Conservation (phyloP, 1,284 basidiomycete genomes). For the Ganoderma multipileum region DNA sequence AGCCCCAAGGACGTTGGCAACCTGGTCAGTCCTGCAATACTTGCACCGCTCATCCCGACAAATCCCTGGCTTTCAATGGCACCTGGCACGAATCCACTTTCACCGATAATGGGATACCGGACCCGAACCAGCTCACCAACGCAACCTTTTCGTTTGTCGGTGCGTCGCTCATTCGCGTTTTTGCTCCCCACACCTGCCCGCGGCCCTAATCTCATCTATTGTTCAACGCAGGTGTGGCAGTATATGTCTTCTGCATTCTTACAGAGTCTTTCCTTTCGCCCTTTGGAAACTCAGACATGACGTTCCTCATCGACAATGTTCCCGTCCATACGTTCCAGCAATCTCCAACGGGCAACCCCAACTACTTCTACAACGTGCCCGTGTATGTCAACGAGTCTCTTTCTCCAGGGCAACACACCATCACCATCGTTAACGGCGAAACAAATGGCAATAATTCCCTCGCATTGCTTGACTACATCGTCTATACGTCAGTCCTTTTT, state of each 20-base stretch:
- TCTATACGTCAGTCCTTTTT: constrained; percentile 31
- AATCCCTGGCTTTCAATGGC: constrained; percentile 19
- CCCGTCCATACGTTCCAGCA: constrained; percentile 37
- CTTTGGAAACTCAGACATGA: constrained; percentile 42
- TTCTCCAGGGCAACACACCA: constrained; percentile 30
- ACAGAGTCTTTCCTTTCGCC: constrained; percentile 34
- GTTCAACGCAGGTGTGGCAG: constrained; percentile 36
- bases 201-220: background rate
- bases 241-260: constrained; percentile 43
- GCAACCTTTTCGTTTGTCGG: constrained; percentile 35
- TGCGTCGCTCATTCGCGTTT: constrained; percentile 7
- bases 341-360: constrained; percentile 19
- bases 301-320: constrained; percentile 44
- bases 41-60: constrained; percentile 38
- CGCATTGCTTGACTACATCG: constrained; percentile 32
- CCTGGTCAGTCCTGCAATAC: constrained; percentile 32
- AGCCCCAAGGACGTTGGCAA: constrained; percentile 40
- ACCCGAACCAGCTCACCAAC: constrained; percentile 27
- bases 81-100: constrained; percentile 36
- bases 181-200: background rate
- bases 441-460: constrained; percentile 21
- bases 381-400: constrained; percentile 42
- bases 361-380: constrained; percentile 39
- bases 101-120: constrained; percentile 16
- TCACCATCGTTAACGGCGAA: constrained; percentile 29